Evolutionary conservation across 1,139 yeast species (phyloP).

Genomic region (Suhomyces guaymorum): DNA sequence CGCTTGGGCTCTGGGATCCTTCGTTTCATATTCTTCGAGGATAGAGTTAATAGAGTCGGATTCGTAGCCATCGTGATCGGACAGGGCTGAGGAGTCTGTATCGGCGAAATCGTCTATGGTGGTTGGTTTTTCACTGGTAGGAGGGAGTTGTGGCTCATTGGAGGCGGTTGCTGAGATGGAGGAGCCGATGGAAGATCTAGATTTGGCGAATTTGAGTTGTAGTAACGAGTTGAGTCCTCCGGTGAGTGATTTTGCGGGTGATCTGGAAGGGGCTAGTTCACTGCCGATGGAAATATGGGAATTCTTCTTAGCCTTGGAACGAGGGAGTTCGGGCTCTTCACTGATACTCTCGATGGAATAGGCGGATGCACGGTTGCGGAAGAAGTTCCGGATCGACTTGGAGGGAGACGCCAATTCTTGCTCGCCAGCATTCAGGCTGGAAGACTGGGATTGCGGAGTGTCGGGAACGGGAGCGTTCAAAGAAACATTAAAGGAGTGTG

Average conservation of each 20-base stretch:
- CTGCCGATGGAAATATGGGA: constrained; percentile 12
- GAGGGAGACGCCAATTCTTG: constrained; percentile 26
- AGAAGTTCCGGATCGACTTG: constrained; percentile 30
- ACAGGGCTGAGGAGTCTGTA: constrained; percentile 31
- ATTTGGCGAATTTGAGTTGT: constrained; percentile 26
- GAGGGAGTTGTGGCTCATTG: neutral
- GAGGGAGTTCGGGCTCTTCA: constrained; percentile 26
- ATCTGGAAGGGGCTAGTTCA: constrained; percentile 12
- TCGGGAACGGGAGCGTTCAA: neutral
- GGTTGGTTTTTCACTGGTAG: constrained; percentile 22
- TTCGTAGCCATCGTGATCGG: constrained; percentile 19
- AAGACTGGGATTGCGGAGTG: neutral
- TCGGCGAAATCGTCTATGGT: constrained; percentile 46
- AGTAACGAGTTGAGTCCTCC: constrained; percentile 16
- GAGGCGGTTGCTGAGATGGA: constrained; percentile 5
- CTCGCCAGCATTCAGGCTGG: constrained; percentile 1
- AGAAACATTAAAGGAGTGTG: neutral
- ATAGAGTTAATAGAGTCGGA: constrained; percentile 38
- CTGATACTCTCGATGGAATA: constrained; percentile 32
- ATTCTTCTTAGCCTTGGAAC: constrained; percentile 7
- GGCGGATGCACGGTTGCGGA: constrained; percentile 27
- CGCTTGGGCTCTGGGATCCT: constrained; percentile 10
- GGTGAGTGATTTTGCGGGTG: constrained; percentile 17
- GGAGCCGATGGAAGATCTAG: constrained; percentile 22
- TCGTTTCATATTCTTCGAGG: constrained; percentile 31